A percentile compares a stretch with the other conserved stretches of the same genome.
Evolutionary conservation across 2,329 filamentous ascomycete genomes (phyloP).

Genomic region (Ceratocystis eucalypticola): DNA sequence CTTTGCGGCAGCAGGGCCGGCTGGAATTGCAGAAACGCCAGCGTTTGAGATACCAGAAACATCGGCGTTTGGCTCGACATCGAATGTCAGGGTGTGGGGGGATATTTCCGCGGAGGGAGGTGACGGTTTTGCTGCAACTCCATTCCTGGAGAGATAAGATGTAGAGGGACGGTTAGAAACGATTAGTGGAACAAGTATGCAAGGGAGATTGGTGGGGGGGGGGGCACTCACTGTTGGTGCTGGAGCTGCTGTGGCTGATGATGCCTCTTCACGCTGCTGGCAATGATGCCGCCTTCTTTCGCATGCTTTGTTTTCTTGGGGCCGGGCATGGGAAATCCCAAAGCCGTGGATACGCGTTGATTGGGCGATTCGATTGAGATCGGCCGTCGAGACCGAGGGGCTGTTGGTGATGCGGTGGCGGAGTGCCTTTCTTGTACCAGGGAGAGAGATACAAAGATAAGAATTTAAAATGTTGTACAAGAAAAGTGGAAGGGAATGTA

Average conservation of each 20-base stretch:
- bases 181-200: neutral
- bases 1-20: neutral
- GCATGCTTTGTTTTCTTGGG: slow-evolving; percentile 43
- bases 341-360: slow-evolving; percentile 3
- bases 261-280: slow-evolving; percentile 41
- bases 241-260: slow-evolving; percentile 17
- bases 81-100: neutral
- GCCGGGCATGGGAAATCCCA: slow-evolving; percentile 15
- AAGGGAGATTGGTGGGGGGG: neutral
- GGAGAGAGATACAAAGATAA: neutral
- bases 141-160: slow-evolving; percentile 25
- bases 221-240: neutral
- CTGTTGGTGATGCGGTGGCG: neutral
- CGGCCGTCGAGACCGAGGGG: neutral
- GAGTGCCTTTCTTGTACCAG: neutral
- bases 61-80: neutral
- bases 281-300: slow-evolving; percentile 38
- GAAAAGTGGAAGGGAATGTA: neutral
- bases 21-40: neutral
- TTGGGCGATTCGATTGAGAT: neutral
- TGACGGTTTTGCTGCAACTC: slow-evolving; percentile 29
- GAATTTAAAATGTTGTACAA: neutral
- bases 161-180: neutral
- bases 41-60: neutral
- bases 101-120: slow-evolving; percentile 6